Evolutionary conservation across 768 basidiomycete genomes (phyloP).

Genomic region (Mycena chlorophos): DNA sequence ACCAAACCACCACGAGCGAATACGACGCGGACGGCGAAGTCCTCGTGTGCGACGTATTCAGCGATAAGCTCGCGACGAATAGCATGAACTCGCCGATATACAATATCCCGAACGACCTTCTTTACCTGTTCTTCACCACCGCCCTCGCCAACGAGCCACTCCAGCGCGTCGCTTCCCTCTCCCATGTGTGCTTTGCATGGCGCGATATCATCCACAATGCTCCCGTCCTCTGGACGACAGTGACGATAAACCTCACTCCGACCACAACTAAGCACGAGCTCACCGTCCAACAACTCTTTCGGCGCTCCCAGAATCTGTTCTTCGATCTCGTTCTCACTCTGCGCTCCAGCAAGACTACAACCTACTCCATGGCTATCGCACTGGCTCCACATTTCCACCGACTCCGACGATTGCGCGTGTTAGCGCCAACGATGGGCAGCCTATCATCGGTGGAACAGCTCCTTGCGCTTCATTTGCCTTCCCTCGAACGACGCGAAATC

Average conservation of each 20-base stretch:
- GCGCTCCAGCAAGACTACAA: not conserved
- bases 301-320: constrained; percentile 7
- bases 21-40: no score
- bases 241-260: constrained; percentile 1
- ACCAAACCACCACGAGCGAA: not conserved
- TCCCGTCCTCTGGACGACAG: constrained; percentile 10
- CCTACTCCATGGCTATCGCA: not conserved
- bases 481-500: not conserved
- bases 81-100: not conserved
- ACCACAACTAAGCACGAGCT: not conserved
- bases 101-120: constrained; percentile 3
- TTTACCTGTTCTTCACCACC: constrained; percentile 8
- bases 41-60: no score
- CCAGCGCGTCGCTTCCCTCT: constrained; percentile 2
- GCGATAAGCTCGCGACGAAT: no score
- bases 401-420: not conserved
- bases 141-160: constrained; percentile 9
- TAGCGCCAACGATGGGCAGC: not conserved
- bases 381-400: not conserved
- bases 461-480: not conserved
- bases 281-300: constrained; percentile 7
- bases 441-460: not conserved
- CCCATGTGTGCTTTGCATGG: constrained; percentile 12
- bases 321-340: constrained; percentile 2
- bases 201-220: constrained; percentile 6